phyloP scores from a whole-genome alignment of 1,284 basidiomycete genomes.

The Naganishia liquefaciens region DNA sequence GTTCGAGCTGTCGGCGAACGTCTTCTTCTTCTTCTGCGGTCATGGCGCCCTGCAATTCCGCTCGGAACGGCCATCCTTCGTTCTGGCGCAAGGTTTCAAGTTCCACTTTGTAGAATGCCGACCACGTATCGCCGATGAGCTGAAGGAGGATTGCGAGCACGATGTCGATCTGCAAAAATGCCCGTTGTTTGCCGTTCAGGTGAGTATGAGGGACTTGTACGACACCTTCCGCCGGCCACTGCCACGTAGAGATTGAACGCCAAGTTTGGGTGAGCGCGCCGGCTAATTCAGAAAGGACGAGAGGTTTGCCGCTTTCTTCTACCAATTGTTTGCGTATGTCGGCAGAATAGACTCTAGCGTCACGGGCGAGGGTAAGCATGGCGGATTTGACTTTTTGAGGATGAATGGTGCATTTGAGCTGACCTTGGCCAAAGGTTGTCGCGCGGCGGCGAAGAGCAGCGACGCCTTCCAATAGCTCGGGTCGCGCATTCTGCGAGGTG shows the following conservation, averaged over 20 bases:
- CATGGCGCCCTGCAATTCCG: conserved; percentile 13
- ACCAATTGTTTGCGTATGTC: conserved; percentile 24
- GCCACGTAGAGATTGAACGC: conserved; percentile 9
- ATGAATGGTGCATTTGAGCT: conserved; percentile 18
- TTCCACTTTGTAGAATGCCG: conserved; percentile 7
- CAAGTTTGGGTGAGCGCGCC: conserved; percentile 13
- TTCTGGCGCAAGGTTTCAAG: conserved; percentile 4
- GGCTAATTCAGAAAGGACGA: conserved; percentile 17
- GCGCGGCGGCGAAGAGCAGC: background rate
- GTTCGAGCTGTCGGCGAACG: conserved; percentile 20
- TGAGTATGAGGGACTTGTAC: conserved; percentile 15
- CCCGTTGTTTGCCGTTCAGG: conserved; percentile 25
- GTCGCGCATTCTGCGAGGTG: background rate
- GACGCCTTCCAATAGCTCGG: background rate
- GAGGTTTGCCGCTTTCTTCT: conserved; percentile 19
- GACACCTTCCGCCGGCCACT: conserved; percentile 20
- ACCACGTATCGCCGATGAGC: conserved; percentile 23
- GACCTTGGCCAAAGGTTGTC: conserved; percentile 17
- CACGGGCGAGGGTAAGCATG: conserved; percentile 15
- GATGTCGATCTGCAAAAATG: conserved; percentile 21
- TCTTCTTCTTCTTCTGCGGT: background rate
- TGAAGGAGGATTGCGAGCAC: conserved; percentile 26
- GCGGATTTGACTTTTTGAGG: conserved; percentile 10
- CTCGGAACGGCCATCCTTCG: conserved; percentile 18
- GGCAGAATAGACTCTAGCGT: conserved; percentile 8